Percentiles rank a stretch among this genome's conserved stretches.
Evolutionary conservation across 257 asterid species (phyloP).

Genomic region (Fraxinus americana): DNA sequence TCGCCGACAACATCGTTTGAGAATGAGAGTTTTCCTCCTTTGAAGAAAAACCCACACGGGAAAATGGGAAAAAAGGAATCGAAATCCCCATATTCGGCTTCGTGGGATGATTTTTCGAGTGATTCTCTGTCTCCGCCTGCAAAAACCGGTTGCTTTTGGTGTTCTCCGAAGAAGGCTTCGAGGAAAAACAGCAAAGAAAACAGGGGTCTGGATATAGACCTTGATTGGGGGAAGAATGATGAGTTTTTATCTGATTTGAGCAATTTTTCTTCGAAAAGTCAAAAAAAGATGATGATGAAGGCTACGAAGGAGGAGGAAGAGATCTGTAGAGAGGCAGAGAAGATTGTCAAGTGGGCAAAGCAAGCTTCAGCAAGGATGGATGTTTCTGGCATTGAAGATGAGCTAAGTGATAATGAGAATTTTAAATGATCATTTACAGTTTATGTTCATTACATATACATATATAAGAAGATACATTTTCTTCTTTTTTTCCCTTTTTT

Average conservation of each 20-base stretch:
- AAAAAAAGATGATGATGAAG: conserved; percentile 57
- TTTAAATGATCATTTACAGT: conserved; percentile 29
- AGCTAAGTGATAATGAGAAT: conserved; percentile 48
- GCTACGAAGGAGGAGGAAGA: conserved; percentile 75
- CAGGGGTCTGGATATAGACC: conserved; percentile 35
- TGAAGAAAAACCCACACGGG: conserved; percentile 36
- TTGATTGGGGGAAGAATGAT: conserved; percentile 50
- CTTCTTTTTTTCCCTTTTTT: not conserved
- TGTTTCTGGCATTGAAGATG: conserved; percentile 56
- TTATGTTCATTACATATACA: not conserved
- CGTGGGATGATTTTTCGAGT: conserved; percentile 39
- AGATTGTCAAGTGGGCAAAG: conserved; percentile 87
- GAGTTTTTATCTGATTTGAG: conserved; percentile 64
- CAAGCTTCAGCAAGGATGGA: conserved; percentile 86
- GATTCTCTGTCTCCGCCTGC: conserved; percentile 68
- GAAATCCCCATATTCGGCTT: conserved; percentile 37
- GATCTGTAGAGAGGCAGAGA: conserved; percentile 80
- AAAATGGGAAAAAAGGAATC: conserved; percentile 24
- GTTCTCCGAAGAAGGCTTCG: conserved; percentile 63
- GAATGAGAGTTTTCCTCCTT: conserved; percentile 33
- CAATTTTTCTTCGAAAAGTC: conserved; percentile 45
- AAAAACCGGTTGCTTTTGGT: conserved; percentile 73
- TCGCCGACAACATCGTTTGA: conserved; percentile 35
- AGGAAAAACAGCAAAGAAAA: conserved; percentile 52
- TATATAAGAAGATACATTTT: not conserved